A percentile compares a stretch with the other conserved stretches of the same genome.
Conservation (phyloP, 352 stramenopile species). For the Pythium pyrilobum region DNA sequence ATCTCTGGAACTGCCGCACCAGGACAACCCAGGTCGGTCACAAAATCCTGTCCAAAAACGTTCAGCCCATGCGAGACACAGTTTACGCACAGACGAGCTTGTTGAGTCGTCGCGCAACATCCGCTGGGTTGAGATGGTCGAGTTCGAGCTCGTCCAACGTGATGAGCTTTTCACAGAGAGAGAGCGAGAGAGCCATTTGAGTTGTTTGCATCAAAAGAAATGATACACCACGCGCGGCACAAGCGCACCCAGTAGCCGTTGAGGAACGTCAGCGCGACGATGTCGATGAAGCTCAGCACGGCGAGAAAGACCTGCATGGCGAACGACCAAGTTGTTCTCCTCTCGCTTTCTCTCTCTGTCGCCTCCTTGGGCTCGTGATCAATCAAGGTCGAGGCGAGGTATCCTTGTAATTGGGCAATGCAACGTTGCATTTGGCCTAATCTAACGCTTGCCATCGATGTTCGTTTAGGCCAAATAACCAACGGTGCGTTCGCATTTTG, state of each 20-base stretch:
- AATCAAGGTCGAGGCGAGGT: no score
- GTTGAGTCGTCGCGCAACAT: conserved; percentile 81
- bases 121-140: conserved; percentile 81
- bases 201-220: no score
- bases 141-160: conserved; percentile 83
- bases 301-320: conserved; percentile 69
- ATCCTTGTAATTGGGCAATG: conserved; percentile 7
- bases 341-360: background rate
- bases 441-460: background rate
- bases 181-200: background rate
- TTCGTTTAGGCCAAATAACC: conserved; percentile 11
- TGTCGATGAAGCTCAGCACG: conserved; percentile 79
- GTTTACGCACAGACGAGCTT: conserved; percentile 48
- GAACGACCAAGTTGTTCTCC: background rate
- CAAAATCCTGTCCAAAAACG: background rate
- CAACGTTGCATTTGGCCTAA: conserved; percentile 3
- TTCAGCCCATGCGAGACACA: background rate
- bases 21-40: background rate
- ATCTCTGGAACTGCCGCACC: conserved; percentile 66
- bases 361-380: no score
- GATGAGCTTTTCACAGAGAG: conserved; percentile 42
- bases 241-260: conserved; percentile 80
- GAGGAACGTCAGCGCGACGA: conserved; percentile 82
- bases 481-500: conserved; percentile 2
- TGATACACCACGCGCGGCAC: no score